phyloP scores from a whole-genome alignment of 331 rosid genomes.

The Phaseolus coccineus region DNA sequence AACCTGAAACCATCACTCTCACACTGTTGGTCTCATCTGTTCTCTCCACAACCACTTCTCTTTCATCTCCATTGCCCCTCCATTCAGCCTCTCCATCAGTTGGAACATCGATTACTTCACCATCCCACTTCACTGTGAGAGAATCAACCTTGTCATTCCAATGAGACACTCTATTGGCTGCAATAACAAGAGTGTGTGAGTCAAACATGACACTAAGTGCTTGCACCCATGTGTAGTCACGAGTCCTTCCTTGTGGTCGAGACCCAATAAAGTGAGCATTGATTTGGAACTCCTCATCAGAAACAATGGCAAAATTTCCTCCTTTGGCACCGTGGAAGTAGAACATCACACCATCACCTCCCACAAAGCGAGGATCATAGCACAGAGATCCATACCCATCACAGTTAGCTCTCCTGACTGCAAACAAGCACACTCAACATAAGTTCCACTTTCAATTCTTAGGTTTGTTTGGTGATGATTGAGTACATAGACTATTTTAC shows the following conservation, averaged over 20 bases:
- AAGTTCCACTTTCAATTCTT: neutral
- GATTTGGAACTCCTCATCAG: constrained; percentile 71
- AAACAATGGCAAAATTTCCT: constrained; percentile 76
- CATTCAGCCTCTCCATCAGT: constrained; percentile 69
- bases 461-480: too few species aligned
- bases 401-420: constrained; percentile 74
- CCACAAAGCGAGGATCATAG: constrained; percentile 81
- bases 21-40: constrained; percentile 66
- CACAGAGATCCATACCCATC: constrained; percentile 81
- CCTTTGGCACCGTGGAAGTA: constrained; percentile 85
- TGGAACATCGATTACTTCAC: constrained; percentile 49
- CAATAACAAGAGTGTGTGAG: constrained; percentile 65
- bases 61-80: constrained; percentile 55
- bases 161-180: constrained; percentile 67
- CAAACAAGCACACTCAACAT: constrained; percentile 24
- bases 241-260: constrained; percentile 79
- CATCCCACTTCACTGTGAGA: constrained; percentile 69
- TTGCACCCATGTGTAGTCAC: constrained; percentile 89
- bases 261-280: constrained; percentile 85
- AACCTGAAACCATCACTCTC: constrained; percentile 62
- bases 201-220: constrained; percentile 76
- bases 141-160: constrained; percentile 70
- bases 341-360: constrained; percentile 89
- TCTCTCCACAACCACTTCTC: constrained; percentile 73
- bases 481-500: too few species aligned